These are phyloP conservation scores for Sonneratia caseolaris DNA, from an alignment of 345 rosid genomes.

Conservation along the genomic window DNA sequence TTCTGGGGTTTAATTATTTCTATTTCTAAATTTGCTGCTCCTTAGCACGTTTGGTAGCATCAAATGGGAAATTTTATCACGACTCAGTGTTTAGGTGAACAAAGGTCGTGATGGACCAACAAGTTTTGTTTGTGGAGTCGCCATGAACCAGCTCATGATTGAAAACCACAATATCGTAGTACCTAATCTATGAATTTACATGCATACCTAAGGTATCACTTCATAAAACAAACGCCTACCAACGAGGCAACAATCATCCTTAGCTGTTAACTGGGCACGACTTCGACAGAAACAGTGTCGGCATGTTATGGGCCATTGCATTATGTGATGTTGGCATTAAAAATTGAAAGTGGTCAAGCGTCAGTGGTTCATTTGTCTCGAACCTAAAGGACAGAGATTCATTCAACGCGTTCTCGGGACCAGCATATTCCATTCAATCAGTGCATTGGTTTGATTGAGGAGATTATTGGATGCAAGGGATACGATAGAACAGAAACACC, in stretches of 20 bases:
- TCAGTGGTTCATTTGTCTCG: background rate
- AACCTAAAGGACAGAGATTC: background rate
- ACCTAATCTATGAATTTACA: too few species aligned
- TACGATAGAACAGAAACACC: background rate
- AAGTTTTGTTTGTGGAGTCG: too few species aligned
- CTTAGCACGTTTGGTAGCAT: too few species aligned
- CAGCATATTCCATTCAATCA: background rate
- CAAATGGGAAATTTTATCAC: too few species aligned
- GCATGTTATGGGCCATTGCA: conserved; percentile 2
- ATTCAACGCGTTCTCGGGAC: background rate
- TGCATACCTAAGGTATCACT: too few species aligned
- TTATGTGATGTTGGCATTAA: background rate
- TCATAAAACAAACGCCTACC: too few species aligned
- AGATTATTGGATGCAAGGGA: background rate
- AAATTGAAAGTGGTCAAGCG: background rate
- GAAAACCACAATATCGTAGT: too few species aligned
- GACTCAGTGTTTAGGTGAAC: too few species aligned
- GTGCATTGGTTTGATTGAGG: background rate
- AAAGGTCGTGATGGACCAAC: too few species aligned
- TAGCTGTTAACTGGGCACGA: background rate
- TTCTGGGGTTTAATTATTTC: too few species aligned
- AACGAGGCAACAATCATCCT: background rate
- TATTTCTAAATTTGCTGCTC: too few species aligned
- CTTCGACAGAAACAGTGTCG: background rate
- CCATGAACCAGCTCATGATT: too few species aligned